Percentiles rank a stretch among this genome's conserved stretches.
Conservation (phyloP, 306 rosid species). For the Sicyos baderoa region DNA sequence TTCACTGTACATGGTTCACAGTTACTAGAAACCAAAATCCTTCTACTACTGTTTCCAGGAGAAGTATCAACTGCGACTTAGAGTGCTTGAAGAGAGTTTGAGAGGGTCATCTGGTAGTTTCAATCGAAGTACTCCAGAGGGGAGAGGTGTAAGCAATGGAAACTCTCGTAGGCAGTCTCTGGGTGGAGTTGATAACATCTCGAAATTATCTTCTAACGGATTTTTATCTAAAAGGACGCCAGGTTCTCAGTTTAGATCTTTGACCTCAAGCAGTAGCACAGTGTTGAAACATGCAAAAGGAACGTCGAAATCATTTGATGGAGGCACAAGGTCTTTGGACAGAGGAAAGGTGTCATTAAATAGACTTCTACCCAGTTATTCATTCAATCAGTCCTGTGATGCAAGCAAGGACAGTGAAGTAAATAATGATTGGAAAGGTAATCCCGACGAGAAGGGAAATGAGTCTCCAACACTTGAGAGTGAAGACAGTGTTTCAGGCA, state of each 20-base stretch:
- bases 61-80: slow-evolving; percentile 80
- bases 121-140: slow-evolving; percentile 64
- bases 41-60: slow-evolving; percentile 42
- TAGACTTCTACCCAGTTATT: slow-evolving; percentile 57
- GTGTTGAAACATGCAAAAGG: slow-evolving; percentile 93
- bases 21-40: slow-evolving; percentile 6
- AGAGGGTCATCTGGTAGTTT: slow-evolving; percentile 65
- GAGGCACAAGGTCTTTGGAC: slow-evolving; percentile 90
- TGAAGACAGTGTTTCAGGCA: slow-evolving; percentile 77
- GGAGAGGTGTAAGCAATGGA: slow-evolving; percentile 72
- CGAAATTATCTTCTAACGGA: slow-evolving; percentile 75
- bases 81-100: slow-evolving; percentile 90
- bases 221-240: slow-evolving; percentile 71
- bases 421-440: slow-evolving; percentile 58
- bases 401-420: slow-evolving; percentile 49
- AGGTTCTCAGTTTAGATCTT: slow-evolving; percentile 55
- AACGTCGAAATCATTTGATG: slow-evolving; percentile 95
- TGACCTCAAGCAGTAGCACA: slow-evolving; percentile 65
- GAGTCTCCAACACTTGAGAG: slow-evolving; percentile 52
- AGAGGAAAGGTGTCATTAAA: slow-evolving; percentile 73
- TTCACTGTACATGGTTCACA: neutral
- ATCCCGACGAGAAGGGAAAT: slow-evolving; percentile 65
- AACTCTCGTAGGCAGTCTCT: slow-evolving; percentile 94
- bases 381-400: slow-evolving; percentile 76
- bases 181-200: slow-evolving; percentile 83